Evolutionary conservation across 1,139 yeast species (phyloP).

Genomic region (Diutina rugosa): DNA sequence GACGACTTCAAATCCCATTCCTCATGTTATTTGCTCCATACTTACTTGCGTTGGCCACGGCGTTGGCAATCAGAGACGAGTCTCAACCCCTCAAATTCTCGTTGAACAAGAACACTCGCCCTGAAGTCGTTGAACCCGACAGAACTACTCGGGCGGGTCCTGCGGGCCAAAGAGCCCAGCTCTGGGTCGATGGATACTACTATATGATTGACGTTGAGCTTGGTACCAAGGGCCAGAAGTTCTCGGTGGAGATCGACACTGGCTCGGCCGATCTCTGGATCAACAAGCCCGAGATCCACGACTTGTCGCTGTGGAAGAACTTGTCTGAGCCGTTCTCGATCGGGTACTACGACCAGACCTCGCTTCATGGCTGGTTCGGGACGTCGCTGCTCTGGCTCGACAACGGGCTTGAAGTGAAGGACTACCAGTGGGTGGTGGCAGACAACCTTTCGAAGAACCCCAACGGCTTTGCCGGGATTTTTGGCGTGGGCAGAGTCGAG

Average conservation of each 20-base stretch:
- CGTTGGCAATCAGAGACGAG: background rate
- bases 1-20: no score
- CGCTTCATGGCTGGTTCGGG: slow-evolving; percentile 4
- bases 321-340: slow-evolving; percentile 4
- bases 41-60: background rate
- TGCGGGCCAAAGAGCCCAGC: no score
- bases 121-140: background rate
- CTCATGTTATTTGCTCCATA: background rate
- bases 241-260: slow-evolving; percentile 4
- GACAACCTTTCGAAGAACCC: background rate
- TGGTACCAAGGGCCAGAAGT: background rate
- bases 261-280: slow-evolving; percentile 8
- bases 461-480: slow-evolving; percentile 3
- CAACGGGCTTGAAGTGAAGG: slow-evolving; percentile 2
- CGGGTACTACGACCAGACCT: slow-evolving; percentile 4
- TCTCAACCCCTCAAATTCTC: background rate
- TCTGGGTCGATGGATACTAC: background rate
- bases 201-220: background rate
- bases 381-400: slow-evolving; percentile 2
- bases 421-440: slow-evolving; percentile 5
- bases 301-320: background rate
- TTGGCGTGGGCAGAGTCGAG: slow-evolving; percentile 4
- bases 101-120: background rate
- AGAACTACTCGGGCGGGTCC: background rate
- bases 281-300: background rate